Conservation (phyloP, 306 rosid genomes). For the Canavalia ensiformis region DNA sequence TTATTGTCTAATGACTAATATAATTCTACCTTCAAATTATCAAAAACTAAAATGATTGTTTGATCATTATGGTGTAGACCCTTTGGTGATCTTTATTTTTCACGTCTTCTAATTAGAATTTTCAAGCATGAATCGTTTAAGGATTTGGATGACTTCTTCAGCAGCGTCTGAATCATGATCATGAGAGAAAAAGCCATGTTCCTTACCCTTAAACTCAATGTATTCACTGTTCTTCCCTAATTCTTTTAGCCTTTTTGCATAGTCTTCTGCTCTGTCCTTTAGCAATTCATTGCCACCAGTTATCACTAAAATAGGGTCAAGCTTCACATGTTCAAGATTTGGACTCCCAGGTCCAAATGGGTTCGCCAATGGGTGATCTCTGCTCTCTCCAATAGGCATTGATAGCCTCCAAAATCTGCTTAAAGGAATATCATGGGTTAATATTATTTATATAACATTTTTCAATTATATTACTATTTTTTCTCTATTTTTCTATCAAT, state of each 20-base stretch:
- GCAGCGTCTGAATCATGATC: constrained; percentile 60
- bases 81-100: background rate
- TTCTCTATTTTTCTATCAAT: too few species aligned
- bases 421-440: background rate
- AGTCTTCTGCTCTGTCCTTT: constrained; percentile 70
- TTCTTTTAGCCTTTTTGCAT: constrained; percentile 61
- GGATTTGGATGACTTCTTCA: constrained; percentile 53
- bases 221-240: constrained; percentile 69
- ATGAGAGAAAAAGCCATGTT: constrained; percentile 78
- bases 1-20: too few species aligned
- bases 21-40: too few species aligned
- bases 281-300: constrained; percentile 74
- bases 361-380: constrained; percentile 82
- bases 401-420: constrained; percentile 88
- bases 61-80: background rate
- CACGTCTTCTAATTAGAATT: constrained; percentile 47
- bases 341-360: constrained; percentile 76
- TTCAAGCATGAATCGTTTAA: constrained; percentile 59
- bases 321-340: constrained; percentile 53
- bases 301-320: constrained; percentile 70
- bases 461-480: too few species aligned
- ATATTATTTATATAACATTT: background rate
- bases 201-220: constrained; percentile 68
- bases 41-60: too few species aligned
- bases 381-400: constrained; percentile 62